These are phyloP conservation scores for Emericellopsis cladophorae DNA, from an alignment of 2,329 filamentous ascomycete species.

Conservation along the genomic window DNA sequence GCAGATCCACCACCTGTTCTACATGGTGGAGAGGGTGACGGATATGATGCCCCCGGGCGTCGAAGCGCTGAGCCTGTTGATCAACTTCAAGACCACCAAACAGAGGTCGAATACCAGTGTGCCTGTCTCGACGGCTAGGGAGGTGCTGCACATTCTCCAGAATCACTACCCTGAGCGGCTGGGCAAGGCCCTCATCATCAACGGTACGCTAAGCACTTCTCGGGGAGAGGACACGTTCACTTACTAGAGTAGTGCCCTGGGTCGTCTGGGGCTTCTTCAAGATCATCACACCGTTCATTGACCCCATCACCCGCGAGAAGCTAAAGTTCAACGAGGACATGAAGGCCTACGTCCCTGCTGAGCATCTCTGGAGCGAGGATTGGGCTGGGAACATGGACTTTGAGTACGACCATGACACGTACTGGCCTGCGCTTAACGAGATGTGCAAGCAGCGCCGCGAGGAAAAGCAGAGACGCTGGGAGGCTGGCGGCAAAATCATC, in stretches of 20 bases:
- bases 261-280: conserved; percentile 92
- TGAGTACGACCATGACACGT: conserved; percentile 75
- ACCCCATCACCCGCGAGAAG: conserved; percentile 85
- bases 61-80: conserved; percentile 75
- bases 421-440: conserved; percentile 78
- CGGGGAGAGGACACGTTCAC: not conserved
- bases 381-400: conserved; percentile 71
- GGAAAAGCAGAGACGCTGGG: conserved; percentile 59
- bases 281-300: conserved; percentile 89
- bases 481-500: conserved; percentile 63
- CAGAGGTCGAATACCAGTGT: conserved; percentile 62
- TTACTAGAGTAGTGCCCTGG: conserved; percentile 57
- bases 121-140: conserved; percentile 60
- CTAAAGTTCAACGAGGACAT: conserved; percentile 96
- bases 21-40: conserved; percentile 83
- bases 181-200: conserved; percentile 78
- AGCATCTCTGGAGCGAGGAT: conserved; percentile 71
- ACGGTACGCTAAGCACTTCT: conserved; percentile 41
- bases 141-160: conserved; percentile 85
- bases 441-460: conserved; percentile 55
- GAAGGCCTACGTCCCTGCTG: conserved; percentile 63
- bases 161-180: conserved; percentile 91
- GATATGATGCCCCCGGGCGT: conserved; percentile 80
- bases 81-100: conserved; percentile 80
- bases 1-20: conserved; percentile 89